These are phyloP conservation scores for Calonectria ilicicola DNA, from an alignment of 2,329 filamentous ascomycete genomes.

Conservation along the genomic window DNA sequence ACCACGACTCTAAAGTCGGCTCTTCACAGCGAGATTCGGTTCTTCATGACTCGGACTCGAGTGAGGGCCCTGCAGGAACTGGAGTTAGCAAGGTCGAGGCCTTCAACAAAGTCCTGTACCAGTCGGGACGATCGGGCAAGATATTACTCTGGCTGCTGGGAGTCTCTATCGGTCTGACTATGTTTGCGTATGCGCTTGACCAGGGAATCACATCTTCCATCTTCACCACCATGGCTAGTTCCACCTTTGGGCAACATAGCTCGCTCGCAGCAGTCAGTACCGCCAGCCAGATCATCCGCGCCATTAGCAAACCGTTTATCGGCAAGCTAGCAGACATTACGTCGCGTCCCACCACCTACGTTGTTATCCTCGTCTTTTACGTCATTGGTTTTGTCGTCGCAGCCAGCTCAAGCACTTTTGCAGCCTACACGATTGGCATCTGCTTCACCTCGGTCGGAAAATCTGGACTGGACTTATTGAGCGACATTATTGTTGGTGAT, in stretches of 20 bases:
- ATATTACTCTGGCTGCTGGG: conserved; percentile 50
- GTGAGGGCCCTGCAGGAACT: neutral
- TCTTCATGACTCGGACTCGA: neutral
- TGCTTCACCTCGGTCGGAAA: conserved; percentile 53
- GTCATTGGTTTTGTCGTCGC: conserved; percentile 31
- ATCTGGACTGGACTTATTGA: conserved; percentile 51
- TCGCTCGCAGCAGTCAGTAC: conserved; percentile 48
- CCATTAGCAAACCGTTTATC: conserved; percentile 53
- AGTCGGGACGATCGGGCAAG: conserved; percentile 50
- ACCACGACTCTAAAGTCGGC: neutral
- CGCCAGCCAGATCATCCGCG: conserved; percentile 50
- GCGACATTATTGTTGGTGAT: conserved; percentile 52
- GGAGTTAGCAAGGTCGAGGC: conserved; percentile 52
- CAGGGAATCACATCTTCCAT: conserved; percentile 50
- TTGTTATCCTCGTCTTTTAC: conserved; percentile 54
- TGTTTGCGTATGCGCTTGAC: conserved; percentile 55
- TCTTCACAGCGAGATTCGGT: neutral
- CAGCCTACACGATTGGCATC: conserved; percentile 50
- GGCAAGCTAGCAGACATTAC: conserved; percentile 54
- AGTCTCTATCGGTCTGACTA: conserved; percentile 50
- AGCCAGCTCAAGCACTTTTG: conserved; percentile 46
- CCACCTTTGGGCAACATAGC: conserved; percentile 49
- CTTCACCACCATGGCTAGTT: conserved; percentile 49
- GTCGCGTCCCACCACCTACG: conserved; percentile 53
- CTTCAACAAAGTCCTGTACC: conserved; percentile 54